phyloP scores from a whole-genome alignment of 2,329 filamentous ascomycete genomes.

The Fusarium burgessii region DNA sequence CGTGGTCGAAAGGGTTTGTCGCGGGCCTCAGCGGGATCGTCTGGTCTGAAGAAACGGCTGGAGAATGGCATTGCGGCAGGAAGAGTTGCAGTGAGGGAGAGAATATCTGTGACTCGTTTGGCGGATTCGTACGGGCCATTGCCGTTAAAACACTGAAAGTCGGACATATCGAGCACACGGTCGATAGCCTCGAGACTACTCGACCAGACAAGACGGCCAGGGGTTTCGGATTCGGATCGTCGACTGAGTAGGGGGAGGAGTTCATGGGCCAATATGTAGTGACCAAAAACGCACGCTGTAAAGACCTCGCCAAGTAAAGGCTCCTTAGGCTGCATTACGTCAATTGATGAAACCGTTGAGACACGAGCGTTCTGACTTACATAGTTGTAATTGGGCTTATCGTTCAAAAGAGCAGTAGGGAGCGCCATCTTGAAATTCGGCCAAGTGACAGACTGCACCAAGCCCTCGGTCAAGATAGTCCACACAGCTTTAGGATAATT shows the following conservation, averaged over 20 bases:
- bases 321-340: conserved; percentile 58
- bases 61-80: conserved; percentile 71
- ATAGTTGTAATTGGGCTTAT: conserved; percentile 52
- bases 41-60: conserved; percentile 64
- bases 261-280: conserved; percentile 88
- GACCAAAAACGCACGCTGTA: conserved; percentile 92
- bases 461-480: conserved; percentile 67
- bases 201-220: conserved; percentile 85
- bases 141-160: conserved; percentile 79
- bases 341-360: background rate
- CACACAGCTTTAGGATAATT: conserved; percentile 72
- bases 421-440: conserved; percentile 79
- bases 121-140: conserved; percentile 81
- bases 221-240: conserved; percentile 52
- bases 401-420: conserved; percentile 58
- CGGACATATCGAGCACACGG: conserved; percentile 69
- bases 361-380: conserved; percentile 39
- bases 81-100: conserved; percentile 79
- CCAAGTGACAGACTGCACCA: conserved; percentile 78
- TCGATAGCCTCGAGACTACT: conserved; percentile 79
- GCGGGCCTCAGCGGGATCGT: conserved; percentile 38
- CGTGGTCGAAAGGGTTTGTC: conserved; percentile 60
- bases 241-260: conserved; percentile 79
- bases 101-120: conserved; percentile 87
- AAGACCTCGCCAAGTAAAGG: conserved; percentile 84